phyloP scores from a whole-genome alignment of 2,329 filamentous ascomycete genomes.

The Phaeophleospora eucalypticola region DNA sequence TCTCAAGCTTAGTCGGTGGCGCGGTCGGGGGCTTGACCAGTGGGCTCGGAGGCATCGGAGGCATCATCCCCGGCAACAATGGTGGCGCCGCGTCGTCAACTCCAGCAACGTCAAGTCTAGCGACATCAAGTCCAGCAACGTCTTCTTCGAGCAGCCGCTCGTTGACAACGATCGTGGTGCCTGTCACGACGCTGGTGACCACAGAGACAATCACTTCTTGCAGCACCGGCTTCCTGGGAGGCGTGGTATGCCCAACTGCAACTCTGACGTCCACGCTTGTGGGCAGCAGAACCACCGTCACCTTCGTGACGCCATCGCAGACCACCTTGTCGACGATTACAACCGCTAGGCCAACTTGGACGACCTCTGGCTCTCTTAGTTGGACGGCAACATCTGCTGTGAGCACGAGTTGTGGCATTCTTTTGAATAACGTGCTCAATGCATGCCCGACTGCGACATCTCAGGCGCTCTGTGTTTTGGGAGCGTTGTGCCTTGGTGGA shows the following conservation, averaged over 20 bases:
- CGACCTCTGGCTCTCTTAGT: not conserved
- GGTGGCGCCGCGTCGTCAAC: not conserved
- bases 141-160: constrained; percentile 6
- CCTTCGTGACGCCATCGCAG: not conserved
- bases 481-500: not conserved
- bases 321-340: constrained; percentile 4
- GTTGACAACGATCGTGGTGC: constrained; percentile 13
- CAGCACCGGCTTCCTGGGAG: constrained; percentile 1
- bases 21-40: not conserved
- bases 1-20: not conserved
- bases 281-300: constrained; percentile 1
- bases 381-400: not conserved
- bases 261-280: not conserved
- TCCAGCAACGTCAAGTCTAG: not conserved
- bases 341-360: not conserved
- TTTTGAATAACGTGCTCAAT: not conserved
- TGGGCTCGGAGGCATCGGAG: not conserved
- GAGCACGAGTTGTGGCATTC: not conserved
- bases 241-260: constrained; percentile 1
- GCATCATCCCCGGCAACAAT: not conserved
- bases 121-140: no score
- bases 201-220: constrained; percentile 26
- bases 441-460: not conserved
- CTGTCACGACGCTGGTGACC: constrained; percentile 21
- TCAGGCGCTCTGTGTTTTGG: not conserved